Evolutionary conservation across 108 stramenopile genomes (phyloP), one percentile per base, ranked within the genome.

Genomic region (Cylindrotheca fusiformis): DNA sequence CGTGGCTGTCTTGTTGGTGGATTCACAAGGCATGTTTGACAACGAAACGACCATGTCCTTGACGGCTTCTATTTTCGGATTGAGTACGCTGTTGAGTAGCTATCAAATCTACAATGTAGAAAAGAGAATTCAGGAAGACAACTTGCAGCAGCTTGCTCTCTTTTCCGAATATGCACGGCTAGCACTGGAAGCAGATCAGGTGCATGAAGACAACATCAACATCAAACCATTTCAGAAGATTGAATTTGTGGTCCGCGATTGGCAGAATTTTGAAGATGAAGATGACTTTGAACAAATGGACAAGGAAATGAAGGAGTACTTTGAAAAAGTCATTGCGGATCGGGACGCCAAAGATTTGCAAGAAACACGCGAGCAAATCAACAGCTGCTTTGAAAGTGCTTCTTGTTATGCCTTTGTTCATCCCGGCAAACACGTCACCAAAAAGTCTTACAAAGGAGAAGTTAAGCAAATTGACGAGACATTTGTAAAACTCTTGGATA

Each of bases 21-120:
- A 99, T 81, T 98, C 99, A 14, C 99, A 99, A 80, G 99, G 99
- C 33, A 96, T 99, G 95, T 99, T 99, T 73, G 99, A 99, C 75
- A 91, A 97, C 71, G 96, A 98, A 61, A 98, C 97, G 1, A 95
- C 94, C 41, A 95, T 97, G 94, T 76, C 83, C 22, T 79, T 99
- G 69, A 99, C 99, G 23, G 89, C 96, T 4, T 83, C 87, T 20
- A 98, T 99, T 61, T 99, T 99, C 67, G 99, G 97, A 24, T 67
- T 99, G 23, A 81, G 80, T 46, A 98, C 97, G 0, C 76, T 99
- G 55, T 66, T 98, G 58, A 88, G 86, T 53, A 83, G 86, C 64
- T 88, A 89, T 63, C 94, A 95, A 70, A 97, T 99, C 75, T 99
- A 99, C 82, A 99, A 99, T 76, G 95, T 99, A 0, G 91, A 96